Evolutionary conservation across 192 early-diverging fungal species (phyloP), one percentile per base, ranked within the genome.

Genomic region (Linnemannia elongata): DNA sequence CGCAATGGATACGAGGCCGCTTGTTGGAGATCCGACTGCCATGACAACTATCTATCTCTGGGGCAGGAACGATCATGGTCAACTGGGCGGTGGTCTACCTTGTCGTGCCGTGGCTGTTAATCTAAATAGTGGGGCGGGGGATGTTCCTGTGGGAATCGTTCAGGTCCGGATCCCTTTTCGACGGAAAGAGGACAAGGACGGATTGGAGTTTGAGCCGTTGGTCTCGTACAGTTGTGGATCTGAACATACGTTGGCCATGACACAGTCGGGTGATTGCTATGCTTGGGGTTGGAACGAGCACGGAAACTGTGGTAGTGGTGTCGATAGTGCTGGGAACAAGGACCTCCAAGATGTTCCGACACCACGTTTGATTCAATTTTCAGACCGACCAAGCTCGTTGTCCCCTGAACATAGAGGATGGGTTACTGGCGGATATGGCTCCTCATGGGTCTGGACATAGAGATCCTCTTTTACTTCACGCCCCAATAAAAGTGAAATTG

Each of bases 231-330:
- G 89, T 4, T 96, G 95, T 85, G 97, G 96, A 35, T 95, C 96
- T 17, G 96, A 97, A 87, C 95, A 96, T 79, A 89, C 90, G 1
- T 73, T 97, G 6, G 93, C 91, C 3, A 73, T 95, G 36, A 88
- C 87, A 1, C 70, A 72, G 1, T 75, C 82, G 7, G 93, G 92
- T 1, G 54, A 70, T 4, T 93, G 92, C 47, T 88, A 89, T 69
- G 84, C 91, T 24, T 98, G 97, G 97, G 97, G 97, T 1, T 98
- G 97, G 97, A 98, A 98, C 82, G 97, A 98, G 82, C 97, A 98
- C 88, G 96, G 96, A 33, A 98, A 97, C 77, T 97, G 96, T 74
- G 94, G 94, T 22, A 84, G 84, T 22, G 91, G 91, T 36, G 63
- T 76, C 33, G 78, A 80, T 33, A 57, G 49, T 33, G 1, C 30